These are phyloP conservation scores for Termitomyces sp. DNA, from an alignment of 768 basidiomycete species.

Conservation along the genomic window DNA sequence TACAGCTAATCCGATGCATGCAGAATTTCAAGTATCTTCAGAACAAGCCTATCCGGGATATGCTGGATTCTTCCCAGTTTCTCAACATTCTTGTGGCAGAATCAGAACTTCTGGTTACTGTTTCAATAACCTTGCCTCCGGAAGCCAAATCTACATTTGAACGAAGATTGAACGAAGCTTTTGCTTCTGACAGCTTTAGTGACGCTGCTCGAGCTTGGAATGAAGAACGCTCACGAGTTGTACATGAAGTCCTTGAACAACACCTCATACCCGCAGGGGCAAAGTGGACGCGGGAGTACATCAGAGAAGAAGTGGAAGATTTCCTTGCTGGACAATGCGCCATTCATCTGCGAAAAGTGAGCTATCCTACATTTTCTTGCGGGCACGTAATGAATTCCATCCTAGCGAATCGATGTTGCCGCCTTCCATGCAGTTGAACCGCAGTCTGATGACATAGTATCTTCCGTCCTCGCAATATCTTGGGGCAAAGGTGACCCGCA, in stretches of 20 bases:
- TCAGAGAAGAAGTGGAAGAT: conserved; percentile 90
- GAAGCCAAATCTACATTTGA: conserved; percentile 64
- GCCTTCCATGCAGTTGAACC: conserved; percentile 62
- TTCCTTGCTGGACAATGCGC: conserved; percentile 64
- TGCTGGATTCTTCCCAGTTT: conserved; percentile 75
- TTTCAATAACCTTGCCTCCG: conserved; percentile 61
- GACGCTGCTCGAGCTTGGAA: conserved; percentile 92
- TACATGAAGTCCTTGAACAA: conserved; percentile 73
- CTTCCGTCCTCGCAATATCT: conserved; percentile 84
- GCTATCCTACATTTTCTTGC: conserved; percentile 18
- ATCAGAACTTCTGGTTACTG: conserved; percentile 77
- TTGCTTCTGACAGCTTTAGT: conserved; percentile 78
- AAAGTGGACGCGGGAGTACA: conserved; percentile 87
- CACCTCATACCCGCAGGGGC: conserved; percentile 78
- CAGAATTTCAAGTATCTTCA: conserved; percentile 95
- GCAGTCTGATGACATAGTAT: conserved; percentile 63
- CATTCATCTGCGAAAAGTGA: conserved; percentile 62
- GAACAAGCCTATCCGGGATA: conserved; percentile 66
- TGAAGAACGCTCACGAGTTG: conserved; percentile 69
- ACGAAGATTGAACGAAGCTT: conserved; percentile 71
- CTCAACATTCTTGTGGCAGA: conserved; percentile 90
- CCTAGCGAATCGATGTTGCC: conserved; percentile 76
- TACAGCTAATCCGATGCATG: conserved; percentile 2
- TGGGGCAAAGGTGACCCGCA: conserved; percentile 95
- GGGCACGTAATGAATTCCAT: conserved; percentile 12